Conservation (phyloP, 192 early-diverging fungal species). For the Podila epicladia region DNA sequence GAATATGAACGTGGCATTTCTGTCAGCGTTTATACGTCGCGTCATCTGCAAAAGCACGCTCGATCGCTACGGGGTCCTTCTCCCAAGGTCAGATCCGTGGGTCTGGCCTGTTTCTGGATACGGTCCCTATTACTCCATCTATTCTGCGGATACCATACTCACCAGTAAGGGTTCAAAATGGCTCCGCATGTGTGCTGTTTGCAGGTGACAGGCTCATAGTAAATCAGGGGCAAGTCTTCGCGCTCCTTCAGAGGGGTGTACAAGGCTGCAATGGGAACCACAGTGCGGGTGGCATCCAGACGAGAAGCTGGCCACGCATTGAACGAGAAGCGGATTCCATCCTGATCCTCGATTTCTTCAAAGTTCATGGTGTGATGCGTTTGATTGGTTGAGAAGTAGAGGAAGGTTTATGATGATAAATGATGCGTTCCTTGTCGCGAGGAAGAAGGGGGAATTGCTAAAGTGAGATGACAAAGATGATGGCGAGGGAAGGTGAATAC, state of each 20-base stretch:
- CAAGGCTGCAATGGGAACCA: constrained; percentile 92
- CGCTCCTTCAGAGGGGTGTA: constrained; percentile 97
- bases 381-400: not conserved
- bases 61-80: not conserved
- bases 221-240: constrained; percentile 82
- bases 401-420: not conserved
- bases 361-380: constrained; percentile 69
- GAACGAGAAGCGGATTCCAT: constrained; percentile 97
- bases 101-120: not conserved
- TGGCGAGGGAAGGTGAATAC: not conserved
- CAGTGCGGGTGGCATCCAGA: constrained; percentile 92
- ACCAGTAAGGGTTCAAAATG: constrained; percentile 98
- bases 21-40: not conserved
- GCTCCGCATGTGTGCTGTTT: constrained; percentile 90
- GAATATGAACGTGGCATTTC: not conserved
- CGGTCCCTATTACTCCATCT: not conserved
- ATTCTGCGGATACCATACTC: constrained; percentile 19
- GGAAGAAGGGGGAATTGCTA: not conserved
- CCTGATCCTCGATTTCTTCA: constrained; percentile 91
- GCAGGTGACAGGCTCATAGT: constrained; percentile 98
- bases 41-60: not conserved
- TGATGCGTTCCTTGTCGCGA: not conserved
- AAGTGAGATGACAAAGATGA: not conserved
- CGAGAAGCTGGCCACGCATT: constrained; percentile 96
- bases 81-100: not conserved